Base-by-base conservation (phyloP, 192 early-diverging fungal genomes). In the Chytriomyces sp. region DNA sequence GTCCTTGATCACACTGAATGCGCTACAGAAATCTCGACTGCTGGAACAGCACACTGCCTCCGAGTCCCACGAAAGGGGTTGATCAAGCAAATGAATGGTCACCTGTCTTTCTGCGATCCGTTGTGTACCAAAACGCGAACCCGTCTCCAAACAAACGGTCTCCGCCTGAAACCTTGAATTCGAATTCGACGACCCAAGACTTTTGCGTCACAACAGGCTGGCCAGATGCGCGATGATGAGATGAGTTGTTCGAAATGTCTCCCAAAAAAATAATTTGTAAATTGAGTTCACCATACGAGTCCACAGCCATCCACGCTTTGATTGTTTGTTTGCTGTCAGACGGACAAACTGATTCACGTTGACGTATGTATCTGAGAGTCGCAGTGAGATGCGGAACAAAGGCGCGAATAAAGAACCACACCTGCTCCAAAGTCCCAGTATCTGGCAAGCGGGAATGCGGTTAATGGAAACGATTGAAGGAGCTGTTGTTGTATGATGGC, bases 351-450 rank as follows among this genome's bases (percentile, higher is more conserved):
- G 83, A 81, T 94, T 92, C 35, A 96, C 93, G 77, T 99, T 93
- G 76, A 99, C 89, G 46, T 95, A 82, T 24, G 96, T 79, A 81
- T 96, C 93, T 83, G 60, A 9, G 18, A 43, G 1, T 7, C 66
- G 24, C 11, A 1, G 11, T 16, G 9, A 47, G 35, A 47, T 8
- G 43, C 5, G 43, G 20, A 28, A 10, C 70, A 1, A 44, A 7
- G 43, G 9, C 35, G n/a, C 46, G n/a, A 45, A 53, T n/a, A 13
- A 26, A n/a, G 5, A 67, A 26, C 67, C 35, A 45, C 73, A 86
- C 85, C 85, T 67, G 93, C 97, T 53, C 95, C 96, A 89, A 93
- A 98, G 79, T 99, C 94, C 88, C 94, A 99, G 89, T 95, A 94
- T 77, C 95, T 89, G 83, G 88, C 13, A 8, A 13, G 24, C 26